Conservation (phyloP, 345 rosid species). For the Nephelium lappaceum region DNA sequence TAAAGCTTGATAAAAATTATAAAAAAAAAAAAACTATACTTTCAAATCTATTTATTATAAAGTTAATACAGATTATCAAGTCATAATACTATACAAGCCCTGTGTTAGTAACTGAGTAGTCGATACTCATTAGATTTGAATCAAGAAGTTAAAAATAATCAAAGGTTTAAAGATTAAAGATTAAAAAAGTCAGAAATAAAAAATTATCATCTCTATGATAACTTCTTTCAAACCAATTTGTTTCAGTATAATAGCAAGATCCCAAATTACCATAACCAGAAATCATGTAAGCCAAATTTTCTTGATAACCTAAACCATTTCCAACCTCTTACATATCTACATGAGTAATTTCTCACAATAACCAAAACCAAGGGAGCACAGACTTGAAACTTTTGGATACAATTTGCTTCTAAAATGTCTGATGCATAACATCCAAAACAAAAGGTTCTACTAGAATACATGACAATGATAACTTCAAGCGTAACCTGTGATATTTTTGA, state of each 20-base stretch:
- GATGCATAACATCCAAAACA: background rate
- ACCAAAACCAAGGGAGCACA: slow-evolving; percentile 4
- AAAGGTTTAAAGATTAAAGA: background rate
- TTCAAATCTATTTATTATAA: too few relatives aligned
- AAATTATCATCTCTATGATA: too few relatives aligned
- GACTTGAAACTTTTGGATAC: background rate
- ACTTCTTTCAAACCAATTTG: too few relatives aligned
- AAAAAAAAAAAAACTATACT: too few relatives aligned
- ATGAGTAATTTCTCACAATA: background rate
- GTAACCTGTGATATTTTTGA: background rate
- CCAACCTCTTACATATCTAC: background rate
- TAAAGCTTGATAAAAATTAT: too few relatives aligned
- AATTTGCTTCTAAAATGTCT: background rate
- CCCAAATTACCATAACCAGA: background rate
- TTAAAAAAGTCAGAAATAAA: too few relatives aligned
- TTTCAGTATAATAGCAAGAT: background rate
- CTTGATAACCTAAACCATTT: background rate
- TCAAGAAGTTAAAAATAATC: too few relatives aligned
- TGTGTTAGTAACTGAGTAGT: too few relatives aligned
- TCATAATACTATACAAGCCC: too few relatives aligned
- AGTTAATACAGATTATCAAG: too few relatives aligned
- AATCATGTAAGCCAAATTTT: background rate
- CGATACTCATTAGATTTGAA: too few relatives aligned
- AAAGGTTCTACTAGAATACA: background rate
- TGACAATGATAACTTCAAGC: background rate